Conservation (phyloP, 441 rosid species). For the Sinapis alba region DNA sequence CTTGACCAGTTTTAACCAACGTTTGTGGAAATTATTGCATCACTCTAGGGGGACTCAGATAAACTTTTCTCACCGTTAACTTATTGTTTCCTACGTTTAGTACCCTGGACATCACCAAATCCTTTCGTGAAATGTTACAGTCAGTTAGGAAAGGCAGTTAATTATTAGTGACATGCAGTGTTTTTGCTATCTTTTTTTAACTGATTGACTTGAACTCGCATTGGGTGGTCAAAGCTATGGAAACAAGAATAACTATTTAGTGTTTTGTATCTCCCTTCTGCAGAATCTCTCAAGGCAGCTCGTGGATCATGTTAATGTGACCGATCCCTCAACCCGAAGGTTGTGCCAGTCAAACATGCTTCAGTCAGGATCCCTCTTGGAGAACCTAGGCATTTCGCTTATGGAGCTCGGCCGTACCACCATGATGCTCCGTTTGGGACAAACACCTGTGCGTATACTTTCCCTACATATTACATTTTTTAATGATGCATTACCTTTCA, state of each 20-base stretch:
- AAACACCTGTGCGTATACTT: conserved; percentile 43
- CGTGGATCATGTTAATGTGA: conserved; percentile 36
- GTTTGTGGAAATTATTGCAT: background rate
- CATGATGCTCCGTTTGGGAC: conserved; percentile 45
- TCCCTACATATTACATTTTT: background rate
- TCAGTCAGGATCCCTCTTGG: conserved; percentile 40
- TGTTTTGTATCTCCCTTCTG: conserved; percentile 13
- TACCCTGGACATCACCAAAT: background rate
- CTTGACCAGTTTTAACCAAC: background rate
- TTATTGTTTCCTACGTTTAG: background rate
- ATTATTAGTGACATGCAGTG: background rate
- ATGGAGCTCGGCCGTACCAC: conserved; percentile 50
- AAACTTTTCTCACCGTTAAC: background rate
- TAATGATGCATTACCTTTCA: background rate
- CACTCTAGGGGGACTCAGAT: background rate
- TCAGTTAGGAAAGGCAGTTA: conserved; percentile 1
- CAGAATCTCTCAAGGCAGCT: conserved; percentile 45
- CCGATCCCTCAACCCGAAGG: conserved; percentile 39
- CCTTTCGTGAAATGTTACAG: conserved; percentile 7
- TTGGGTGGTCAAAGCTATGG: conserved; percentile 1
- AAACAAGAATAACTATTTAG: conserved; percentile 4
- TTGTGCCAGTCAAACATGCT: conserved; percentile 32
- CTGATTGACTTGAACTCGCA: background rate
- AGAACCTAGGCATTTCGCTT: conserved; percentile 42
- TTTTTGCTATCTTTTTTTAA: background rate